These are phyloP conservation scores for Ganoderma leucocontextum DNA, from an alignment of 1,284 basidiomycete genomes.

Conservation along the genomic window DNA sequence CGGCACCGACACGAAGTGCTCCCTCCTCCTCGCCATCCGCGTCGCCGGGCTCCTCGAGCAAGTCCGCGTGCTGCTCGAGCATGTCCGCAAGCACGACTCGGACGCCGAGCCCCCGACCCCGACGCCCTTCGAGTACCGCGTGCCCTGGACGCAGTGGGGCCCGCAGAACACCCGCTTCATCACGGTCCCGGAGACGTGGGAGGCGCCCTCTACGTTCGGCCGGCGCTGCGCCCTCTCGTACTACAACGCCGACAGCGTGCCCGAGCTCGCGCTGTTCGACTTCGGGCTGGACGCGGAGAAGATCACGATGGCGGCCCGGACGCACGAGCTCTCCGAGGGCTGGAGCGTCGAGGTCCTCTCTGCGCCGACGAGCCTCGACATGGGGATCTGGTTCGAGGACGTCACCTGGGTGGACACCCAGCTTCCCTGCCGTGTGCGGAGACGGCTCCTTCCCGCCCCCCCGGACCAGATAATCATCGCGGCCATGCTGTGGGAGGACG, in stretches of 20 bases:
- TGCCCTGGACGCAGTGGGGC: slow-evolving; percentile 15
- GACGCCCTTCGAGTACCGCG: background rate
- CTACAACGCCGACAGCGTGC: background rate
- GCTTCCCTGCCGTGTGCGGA: slow-evolving; percentile 8
- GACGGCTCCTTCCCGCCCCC: background rate
- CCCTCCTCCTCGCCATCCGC: slow-evolving; percentile 15
- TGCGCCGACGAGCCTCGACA: slow-evolving; percentile 8
- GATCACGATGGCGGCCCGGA: too few species aligned
- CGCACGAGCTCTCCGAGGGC: background rate
- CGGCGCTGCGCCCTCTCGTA: slow-evolving; percentile 10
- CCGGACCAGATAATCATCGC: background rate
- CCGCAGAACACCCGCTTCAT: slow-evolving; percentile 10
- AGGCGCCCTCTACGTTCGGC: slow-evolving; percentile 18
- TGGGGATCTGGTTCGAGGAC: slow-evolving; percentile 7
- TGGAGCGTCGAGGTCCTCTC: background rate
- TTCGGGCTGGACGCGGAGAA: slow-evolving; percentile 2
- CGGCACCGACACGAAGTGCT: background rate
- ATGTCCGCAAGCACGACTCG: background rate
- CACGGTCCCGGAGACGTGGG: slow-evolving; percentile 10
- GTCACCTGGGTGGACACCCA: background rate
- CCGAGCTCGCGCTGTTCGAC: slow-evolving; percentile 12
- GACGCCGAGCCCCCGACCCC: background rate
- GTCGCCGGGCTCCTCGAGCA: slow-evolving; percentile 6
- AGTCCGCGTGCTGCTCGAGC: background rate
- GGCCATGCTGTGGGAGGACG: slow-evolving; percentile 17